Conservation (phyloP, 306 rosid genomes). For the Mimosa pudica region DNA sequence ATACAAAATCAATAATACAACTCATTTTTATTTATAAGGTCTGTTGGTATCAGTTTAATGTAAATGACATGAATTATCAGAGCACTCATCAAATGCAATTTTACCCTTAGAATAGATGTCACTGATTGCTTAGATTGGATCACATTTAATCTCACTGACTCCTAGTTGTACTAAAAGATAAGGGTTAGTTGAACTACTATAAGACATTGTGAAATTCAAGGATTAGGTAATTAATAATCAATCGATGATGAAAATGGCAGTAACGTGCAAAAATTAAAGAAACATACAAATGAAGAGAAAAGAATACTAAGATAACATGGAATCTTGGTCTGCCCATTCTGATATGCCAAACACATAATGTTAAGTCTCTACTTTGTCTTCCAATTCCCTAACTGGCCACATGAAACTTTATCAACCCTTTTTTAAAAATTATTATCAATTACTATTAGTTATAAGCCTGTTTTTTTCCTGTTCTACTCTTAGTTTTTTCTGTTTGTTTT, state of each 20-base stretch:
- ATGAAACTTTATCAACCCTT: slow-evolving; percentile 15
- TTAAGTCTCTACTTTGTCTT: slow-evolving; percentile 19
- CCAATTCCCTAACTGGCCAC: slow-evolving; percentile 6
- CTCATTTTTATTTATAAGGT: neutral
- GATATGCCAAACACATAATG: slow-evolving; percentile 31
- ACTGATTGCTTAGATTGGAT: neutral
- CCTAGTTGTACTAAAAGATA: slow-evolving; percentile 7
- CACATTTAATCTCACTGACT: slow-evolving; percentile 9
- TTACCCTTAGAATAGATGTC: neutral
- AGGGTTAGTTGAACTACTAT: slow-evolving; percentile 56
- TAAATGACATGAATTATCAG: neutral
- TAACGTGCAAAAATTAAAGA: slow-evolving; percentile 35
- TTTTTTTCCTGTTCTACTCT: neutral
- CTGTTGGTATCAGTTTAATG: neutral
- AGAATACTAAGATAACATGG: slow-evolving; percentile 37
- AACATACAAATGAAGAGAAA: slow-evolving; percentile 18
- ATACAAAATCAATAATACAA: neutral
- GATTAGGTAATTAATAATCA: slow-evolving; percentile 45
- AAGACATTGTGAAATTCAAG: slow-evolving; percentile 38
- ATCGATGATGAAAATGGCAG: slow-evolving; percentile 16
- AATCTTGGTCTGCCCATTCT: slow-evolving; percentile 50
- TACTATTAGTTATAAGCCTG: neutral
- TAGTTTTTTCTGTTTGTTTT: neutral
- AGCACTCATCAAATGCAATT: neutral
- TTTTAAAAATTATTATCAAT: neutral